Evolutionary conservation across 345 rosid species (phyloP).

Genomic region (Eucalyptus brandiana): DNA sequence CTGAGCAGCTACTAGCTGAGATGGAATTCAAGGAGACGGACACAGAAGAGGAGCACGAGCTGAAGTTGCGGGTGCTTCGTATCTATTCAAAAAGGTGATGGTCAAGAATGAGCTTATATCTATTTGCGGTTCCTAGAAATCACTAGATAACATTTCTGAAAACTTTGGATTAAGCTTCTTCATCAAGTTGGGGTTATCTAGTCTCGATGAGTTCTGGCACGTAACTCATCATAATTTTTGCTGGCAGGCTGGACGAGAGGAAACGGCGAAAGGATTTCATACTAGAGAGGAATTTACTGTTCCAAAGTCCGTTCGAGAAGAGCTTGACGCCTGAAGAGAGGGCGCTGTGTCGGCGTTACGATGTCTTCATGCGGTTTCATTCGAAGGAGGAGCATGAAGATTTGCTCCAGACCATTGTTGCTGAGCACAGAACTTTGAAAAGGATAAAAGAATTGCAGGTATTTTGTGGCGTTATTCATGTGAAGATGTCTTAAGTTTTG

Average conservation of each 20-base stretch:
- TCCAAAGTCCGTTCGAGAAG: conserved; percentile 65
- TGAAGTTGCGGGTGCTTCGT: conserved; percentile 74
- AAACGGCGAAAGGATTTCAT: conserved; percentile 90
- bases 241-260: conserved; percentile 87
- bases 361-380: conserved; percentile 85
- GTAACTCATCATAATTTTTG: background rate
- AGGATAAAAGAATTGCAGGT: conserved; percentile 81
- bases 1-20: conserved; percentile 91
- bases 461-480: background rate
- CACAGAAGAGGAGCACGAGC: conserved; percentile 72
- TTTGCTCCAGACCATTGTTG: conserved; percentile 53
- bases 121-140: background rate
- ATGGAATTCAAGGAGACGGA: conserved; percentile 95
- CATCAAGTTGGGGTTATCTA: background rate
- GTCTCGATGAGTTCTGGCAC: background rate
- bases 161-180: background rate
- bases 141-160: background rate
- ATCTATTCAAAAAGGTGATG: conserved; percentile 76
- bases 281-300: conserved; percentile 66
- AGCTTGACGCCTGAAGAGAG: conserved; percentile 81
- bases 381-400: conserved; percentile 90
- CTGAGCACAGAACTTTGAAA: conserved; percentile 66
- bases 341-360: conserved; percentile 54
- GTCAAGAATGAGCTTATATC: background rate
- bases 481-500: background rate